These are phyloP conservation scores for Karstenula rhodostoma DNA, from an alignment of 2,329 filamentous ascomycete species.

Conservation along the genomic window DNA sequence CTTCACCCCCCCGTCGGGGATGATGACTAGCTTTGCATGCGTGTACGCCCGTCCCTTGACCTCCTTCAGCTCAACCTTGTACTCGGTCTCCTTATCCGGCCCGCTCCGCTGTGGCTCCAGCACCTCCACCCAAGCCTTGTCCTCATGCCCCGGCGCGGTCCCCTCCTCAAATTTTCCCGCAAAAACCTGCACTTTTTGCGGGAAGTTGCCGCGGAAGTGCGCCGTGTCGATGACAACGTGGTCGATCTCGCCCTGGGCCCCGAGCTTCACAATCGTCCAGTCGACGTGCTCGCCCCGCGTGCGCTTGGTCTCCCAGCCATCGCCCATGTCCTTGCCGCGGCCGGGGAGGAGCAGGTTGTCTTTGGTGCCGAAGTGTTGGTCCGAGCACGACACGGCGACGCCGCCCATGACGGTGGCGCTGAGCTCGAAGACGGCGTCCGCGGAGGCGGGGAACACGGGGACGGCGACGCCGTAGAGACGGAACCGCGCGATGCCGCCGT, in stretches of 20 bases:
- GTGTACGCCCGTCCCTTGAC: conserved; percentile 71
- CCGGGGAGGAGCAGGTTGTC: conserved; percentile 82
- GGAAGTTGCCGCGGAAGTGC: conserved; percentile 85
- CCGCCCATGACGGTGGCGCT: conserved; percentile 81
- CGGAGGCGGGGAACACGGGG: conserved; percentile 75
- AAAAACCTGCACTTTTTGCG: conserved; percentile 74
- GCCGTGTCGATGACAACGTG: conserved; percentile 80
- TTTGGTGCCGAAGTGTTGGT: conserved; percentile 85
- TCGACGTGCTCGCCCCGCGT: conserved; percentile 78
- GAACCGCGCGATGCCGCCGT: conserved; percentile 84
- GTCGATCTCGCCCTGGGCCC: conserved; percentile 69
- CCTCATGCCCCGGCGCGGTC: conserved; percentile 64
- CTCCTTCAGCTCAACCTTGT: conserved; percentile 55
- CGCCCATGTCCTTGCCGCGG: conserved; percentile 83
- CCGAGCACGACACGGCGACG: conserved; percentile 77
- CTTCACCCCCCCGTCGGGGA: conserved; percentile 94
- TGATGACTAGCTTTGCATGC: conserved; percentile 89
- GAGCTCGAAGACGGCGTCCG: conserved; percentile 74
- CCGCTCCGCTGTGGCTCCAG: conserved; percentile 72
- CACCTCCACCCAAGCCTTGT: conserved; percentile 71
- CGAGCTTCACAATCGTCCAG: conserved; percentile 81
- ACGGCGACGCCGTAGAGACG: conserved; percentile 78
- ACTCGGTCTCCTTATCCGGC: conserved; percentile 76
- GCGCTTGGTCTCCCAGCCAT: conserved; percentile 85
- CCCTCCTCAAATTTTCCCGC: conserved; percentile 67